Percentiles rank a stretch among this genome's conserved stretches.
phyloP scores from a whole-genome alignment of 305 asterid genomes.

The Fraxinus sp. region DNA sequence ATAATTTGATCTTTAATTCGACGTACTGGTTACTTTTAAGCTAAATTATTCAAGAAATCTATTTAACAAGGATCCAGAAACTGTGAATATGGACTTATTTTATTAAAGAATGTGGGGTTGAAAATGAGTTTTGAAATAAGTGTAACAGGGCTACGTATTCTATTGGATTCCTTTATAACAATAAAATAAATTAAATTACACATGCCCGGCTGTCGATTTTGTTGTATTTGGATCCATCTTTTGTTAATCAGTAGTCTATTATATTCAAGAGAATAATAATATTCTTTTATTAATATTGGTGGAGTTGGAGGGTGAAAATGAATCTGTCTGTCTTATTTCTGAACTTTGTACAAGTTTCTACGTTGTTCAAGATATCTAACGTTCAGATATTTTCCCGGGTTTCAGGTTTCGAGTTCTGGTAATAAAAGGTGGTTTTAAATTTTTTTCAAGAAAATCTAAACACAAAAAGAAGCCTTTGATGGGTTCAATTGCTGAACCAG shows the following conservation, averaged over 20 bases:
- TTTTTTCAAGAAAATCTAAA: background rate
- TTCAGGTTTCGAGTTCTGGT: conserved; percentile 25
- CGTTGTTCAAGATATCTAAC: conserved; percentile 4
- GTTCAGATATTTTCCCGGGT: conserved; percentile 1
- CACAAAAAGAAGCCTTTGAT: conserved; percentile 20
- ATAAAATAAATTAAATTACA: background rate
- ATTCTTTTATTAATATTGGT: background rate
- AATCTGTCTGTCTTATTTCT: background rate
- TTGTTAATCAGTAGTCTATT: background rate
- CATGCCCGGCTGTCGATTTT: background rate
- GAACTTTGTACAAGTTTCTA: background rate
- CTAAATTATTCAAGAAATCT: background rate
- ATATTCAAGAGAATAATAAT: background rate
- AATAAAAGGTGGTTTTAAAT: conserved; percentile 4
- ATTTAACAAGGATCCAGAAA: background rate
- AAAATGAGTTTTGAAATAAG: no score
- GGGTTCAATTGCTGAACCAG: conserved; percentile 54
- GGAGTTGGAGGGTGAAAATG: conserved; percentile 10
- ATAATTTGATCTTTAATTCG: background rate
- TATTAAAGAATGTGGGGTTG: no score
- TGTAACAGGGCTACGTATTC: no score
- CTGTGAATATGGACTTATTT: background rate
- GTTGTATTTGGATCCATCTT: background rate
- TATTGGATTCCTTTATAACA: background rate
- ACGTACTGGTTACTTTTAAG: background rate